Evolutionary conservation across 192 early-diverging fungal species (phyloP), one percentile per base, ranked within the genome.

Genomic region (Phycomyces blakesleeanus): DNA sequence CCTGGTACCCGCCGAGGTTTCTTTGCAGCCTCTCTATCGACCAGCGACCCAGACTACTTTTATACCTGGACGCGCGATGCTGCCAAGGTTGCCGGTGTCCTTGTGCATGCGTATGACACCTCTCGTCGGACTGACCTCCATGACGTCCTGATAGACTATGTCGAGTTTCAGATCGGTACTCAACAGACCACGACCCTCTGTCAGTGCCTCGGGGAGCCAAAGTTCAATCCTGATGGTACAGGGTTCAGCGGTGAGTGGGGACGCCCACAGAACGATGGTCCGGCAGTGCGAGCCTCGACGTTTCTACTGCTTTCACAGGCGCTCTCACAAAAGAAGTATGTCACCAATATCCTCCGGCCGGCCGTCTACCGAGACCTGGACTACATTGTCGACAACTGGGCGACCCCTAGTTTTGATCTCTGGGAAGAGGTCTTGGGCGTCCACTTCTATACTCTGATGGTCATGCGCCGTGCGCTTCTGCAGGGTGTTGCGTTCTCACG

Each of bases 381-480:
- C 44, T 89, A 85, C 68, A 67, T 87, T 15, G 68, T 74, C 0
- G 18, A 57, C 7, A 62, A 75, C 26, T 89, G 82, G 82, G 41
- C 10, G 18, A 59, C 77, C 1, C 63, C 67, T 27, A 57, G 60
- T 26, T 76, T 76, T 29, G 88, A 94, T 63, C 78, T 92, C 8
- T 94, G 92, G 90, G 92, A 94, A 64, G 92, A 94, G 60, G 66
- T 84, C 5, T 56, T 74, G 1, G 92, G 85, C 7, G 20, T 71
- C 29, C 89, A 92, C 67, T 90, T 86, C 54, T 91, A 84, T 64
- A 94, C 89, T 4, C 58, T 74, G 20, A 66, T 81, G 66, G 89
- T 84, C 16, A 88, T 88, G 69, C 76, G 78, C 0, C 63, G 72
- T 12, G 88, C 87, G 20, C 69, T 93, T 11, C 12, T 67, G 5